Evolutionary conservation across 2,329 filamentous ascomycete genomes (phyloP).

Genomic region (Amauroascus verrucosus): DNA sequence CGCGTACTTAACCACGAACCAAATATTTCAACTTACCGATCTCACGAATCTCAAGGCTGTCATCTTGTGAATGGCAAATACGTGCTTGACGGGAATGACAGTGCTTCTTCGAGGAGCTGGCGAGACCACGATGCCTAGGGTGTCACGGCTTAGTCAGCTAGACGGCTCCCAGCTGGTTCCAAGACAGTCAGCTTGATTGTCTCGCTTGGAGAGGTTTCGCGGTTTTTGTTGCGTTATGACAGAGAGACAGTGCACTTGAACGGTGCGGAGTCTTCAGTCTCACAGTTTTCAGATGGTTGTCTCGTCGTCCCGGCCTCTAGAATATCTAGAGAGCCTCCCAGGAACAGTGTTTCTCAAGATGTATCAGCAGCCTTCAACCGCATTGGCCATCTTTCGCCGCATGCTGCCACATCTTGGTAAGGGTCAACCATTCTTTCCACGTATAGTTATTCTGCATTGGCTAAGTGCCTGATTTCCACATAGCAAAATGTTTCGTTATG

Average conservation of each 20-base stretch:
- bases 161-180: background rate
- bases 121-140: too few species aligned
- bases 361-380: conserved; percentile 91
- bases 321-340: conserved; percentile 86
- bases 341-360: conserved; percentile 82
- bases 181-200: too few species aligned
- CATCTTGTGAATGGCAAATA: conserved; percentile 29
- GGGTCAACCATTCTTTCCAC: conserved; percentile 16
- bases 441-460: conserved; percentile 1
- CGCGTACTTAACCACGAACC: conserved; percentile 18
- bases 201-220: background rate
- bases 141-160: background rate
- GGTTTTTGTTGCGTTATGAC: conserved; percentile 9
- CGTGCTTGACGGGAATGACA: background rate
- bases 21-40: conserved; percentile 41
- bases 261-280: conserved; percentile 10
- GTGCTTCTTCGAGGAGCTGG: background rate
- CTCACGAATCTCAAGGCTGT: conserved; percentile 53
- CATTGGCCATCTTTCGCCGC: conserved; percentile 89
- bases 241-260: conserved; percentile 11
- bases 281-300: conserved; percentile 38
- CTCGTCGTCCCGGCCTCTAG: conserved; percentile 56
- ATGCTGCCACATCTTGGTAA: conserved; percentile 92
- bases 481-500: conserved; percentile 93
- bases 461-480: conserved; percentile 16